Evolutionary conservation across 176 grass and related monocot species (phyloP), one percentile per base, ranked within the genome.

Genomic region (Miscanthus lutarioriparius): DNA sequence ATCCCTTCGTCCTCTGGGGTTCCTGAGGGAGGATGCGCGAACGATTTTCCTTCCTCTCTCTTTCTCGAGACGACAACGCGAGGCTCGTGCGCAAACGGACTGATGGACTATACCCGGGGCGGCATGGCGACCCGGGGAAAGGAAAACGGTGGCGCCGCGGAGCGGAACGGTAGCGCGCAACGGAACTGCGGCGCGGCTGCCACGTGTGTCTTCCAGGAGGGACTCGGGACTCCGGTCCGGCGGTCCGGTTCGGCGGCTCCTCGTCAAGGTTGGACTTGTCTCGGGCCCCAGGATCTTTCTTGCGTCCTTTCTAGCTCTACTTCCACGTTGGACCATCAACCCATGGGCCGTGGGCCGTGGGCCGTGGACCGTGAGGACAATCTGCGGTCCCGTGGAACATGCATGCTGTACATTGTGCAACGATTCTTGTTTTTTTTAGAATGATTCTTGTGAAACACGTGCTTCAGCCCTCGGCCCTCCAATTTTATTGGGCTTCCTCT

Each of bases 21-120:
- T 77, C 49, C 45, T 38, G 48, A 83, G 53, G 70, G 40, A 78
- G 76, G 65, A 66, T 11, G 64, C 39, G 53, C 51, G 53, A 77
- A 39, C 51, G 54, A 41, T n/a, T 76, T 2, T 7, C 2, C 30
- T 12, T 23, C 36, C 13, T 38, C 28, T 59, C 5, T 76, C 17
- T 76, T 1, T 76, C 30, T 23, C 30, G 7, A 15, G 16, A 17
- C 49, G 49, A 54, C 49, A 54, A 54, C 74, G 19, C 1, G 58
- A 63, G 14, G 63, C 10, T 19, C 32, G 62, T 6, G 70, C 63
- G 30, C 28, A 79, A 19, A 23, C 17, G 19, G 19, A 54, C 51
- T 54, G 4, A 22, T 30, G 28, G 28, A 30, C 28, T 30, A 30
- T n/a, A n/a, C n/a, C n/a, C n/a, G n/a, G n/a, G n/a, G n/a, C n/a